Base-by-base conservation (phyloP, 176 grass and related monocot species). In the Bromus sterilis region DNA sequence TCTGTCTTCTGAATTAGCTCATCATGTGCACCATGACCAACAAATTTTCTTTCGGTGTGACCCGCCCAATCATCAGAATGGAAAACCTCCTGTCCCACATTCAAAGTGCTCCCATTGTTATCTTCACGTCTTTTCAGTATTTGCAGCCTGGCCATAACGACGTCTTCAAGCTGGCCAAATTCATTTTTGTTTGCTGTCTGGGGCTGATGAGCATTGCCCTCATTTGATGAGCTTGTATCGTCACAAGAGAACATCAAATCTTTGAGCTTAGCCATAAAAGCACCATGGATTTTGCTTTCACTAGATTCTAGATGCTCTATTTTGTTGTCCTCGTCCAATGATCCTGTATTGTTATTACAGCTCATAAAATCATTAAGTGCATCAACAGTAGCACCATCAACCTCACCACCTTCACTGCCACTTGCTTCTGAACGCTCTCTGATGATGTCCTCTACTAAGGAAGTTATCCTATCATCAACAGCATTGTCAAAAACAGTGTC, bases 71-170 rank as follows among this genome's bases (percentile, higher is more conserved):
- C 58, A 56, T 51, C 77, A 1, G 77, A 76, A 51, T 68, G 58
- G 11, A 24, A 34, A 33, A 33, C 30, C 55, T 71, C 56, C n/a
- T 35, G 53, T 48, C 13, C 48, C 2, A 35, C 86, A 1, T 48
- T 29, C 42, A 33, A 28, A 44, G 7, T 2, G 3, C 53, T 74
- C 40, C 56, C 53, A 82, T 15, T 77, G 78, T 75, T 29, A 1
- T 80, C 75, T 48, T 51, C 61, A 51, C 86, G 77, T 10, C 56
- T 75, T 78, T 76, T 68, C 21, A 89, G 72, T 48, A 84, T 53
- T 57, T 49, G 83, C 69, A 88, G 46, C 74, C 86, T 84, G 26
- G 78, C 78, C 82, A 91, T 83, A 56, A 79, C 82, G 67, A 34
- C 69, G 67, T 77, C 79, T 73, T 88, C 39, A 42, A 82, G 53